phyloP scores from a whole-genome alignment of 768 basidiomycete genomes.

The Megacollybia marginata region DNA sequence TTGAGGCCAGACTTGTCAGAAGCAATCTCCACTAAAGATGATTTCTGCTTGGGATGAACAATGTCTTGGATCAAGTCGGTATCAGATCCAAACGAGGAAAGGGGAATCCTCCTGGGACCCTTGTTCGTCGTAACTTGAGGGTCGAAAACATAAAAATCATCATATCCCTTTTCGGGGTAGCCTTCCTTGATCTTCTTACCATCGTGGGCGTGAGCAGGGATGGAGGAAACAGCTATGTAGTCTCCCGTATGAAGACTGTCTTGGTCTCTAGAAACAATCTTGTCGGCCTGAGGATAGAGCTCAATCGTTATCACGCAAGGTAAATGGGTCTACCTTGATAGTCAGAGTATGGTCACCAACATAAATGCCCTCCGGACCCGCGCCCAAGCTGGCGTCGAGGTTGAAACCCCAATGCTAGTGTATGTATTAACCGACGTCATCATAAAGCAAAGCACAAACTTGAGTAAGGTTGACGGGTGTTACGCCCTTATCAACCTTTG shows the following conservation, averaged over 20 bases:
- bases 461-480: constrained; percentile 75
- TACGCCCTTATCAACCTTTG: constrained; percentile 52
- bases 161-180: constrained; percentile 56
- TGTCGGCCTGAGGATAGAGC: constrained; percentile 33
- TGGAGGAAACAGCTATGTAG: constrained; percentile 37
- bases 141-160: constrained; percentile 58
- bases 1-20: constrained; percentile 53
- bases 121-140: constrained; percentile 21
- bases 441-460: constrained; percentile 26
- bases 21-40: constrained; percentile 43
- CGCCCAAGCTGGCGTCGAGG: constrained; percentile 57
- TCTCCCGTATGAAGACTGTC: constrained; percentile 46
- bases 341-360: constrained; percentile 43
- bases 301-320: background rate
- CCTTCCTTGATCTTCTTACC: constrained; percentile 47
- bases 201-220: constrained; percentile 42
- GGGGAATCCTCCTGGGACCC: constrained; percentile 39
- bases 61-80: too few species aligned
- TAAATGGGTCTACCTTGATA: constrained; percentile 25
- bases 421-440: background rate
- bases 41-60: too few species aligned
- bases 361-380: constrained; percentile 32
- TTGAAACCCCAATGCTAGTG: constrained; percentile 79
- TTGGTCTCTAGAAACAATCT: constrained; percentile 43
- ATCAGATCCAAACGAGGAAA: constrained; percentile 12